Evolutionary conservation across 2,329 filamentous ascomycete species (phyloP).

Genomic region (Neofusicoccum ribis): DNA sequence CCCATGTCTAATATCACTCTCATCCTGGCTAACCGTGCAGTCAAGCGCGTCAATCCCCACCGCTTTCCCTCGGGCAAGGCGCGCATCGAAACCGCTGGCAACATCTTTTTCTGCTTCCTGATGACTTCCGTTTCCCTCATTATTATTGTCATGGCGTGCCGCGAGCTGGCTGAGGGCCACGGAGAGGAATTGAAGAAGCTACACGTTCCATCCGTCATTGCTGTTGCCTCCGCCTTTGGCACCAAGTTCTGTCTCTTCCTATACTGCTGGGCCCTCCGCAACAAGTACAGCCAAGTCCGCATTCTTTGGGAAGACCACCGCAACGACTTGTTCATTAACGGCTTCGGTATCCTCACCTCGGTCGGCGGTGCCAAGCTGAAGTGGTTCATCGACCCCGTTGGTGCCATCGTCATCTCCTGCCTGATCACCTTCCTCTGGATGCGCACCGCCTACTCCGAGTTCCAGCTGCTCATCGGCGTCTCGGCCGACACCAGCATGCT

Average conservation of each 20-base stretch:
- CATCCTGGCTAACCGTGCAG: slow-evolving; percentile 83
- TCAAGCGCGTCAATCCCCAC: slow-evolving; percentile 79
- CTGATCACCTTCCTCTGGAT: slow-evolving; percentile 81
- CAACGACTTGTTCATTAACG: slow-evolving; percentile 96
- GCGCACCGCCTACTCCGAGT: slow-evolving; percentile 82
- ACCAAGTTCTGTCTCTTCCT: slow-evolving; percentile 84
- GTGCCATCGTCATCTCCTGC: slow-evolving; percentile 79
- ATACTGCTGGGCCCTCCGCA: slow-evolving; percentile 88
- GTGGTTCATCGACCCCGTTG: slow-evolving; percentile 96
- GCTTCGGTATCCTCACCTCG: slow-evolving; percentile 85
- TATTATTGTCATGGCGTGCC: slow-evolving; percentile 82
- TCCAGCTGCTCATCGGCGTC: slow-evolving; percentile 86
- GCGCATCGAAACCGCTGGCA: slow-evolving; percentile 90
- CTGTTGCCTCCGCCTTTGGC: slow-evolving; percentile 77
- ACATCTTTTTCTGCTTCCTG: slow-evolving; percentile 93
- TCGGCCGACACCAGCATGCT: slow-evolving; percentile 82
- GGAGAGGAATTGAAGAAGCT: slow-evolving; percentile 60
- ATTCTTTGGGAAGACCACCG: slow-evolving; percentile 97
- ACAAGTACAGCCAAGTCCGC: slow-evolving; percentile 87
- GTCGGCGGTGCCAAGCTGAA: slow-evolving; percentile 84
- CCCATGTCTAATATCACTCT: slow-evolving; percentile 85
- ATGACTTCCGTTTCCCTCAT: slow-evolving; percentile 93
- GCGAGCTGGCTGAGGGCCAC: slow-evolving; percentile 62
- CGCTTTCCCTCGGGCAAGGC: slow-evolving; percentile 92
- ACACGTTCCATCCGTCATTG: slow-evolving; percentile 79